Evolutionary conservation across 768 basidiomycete species (phyloP).

Genomic region (Wakefieldia striispora): DNA sequence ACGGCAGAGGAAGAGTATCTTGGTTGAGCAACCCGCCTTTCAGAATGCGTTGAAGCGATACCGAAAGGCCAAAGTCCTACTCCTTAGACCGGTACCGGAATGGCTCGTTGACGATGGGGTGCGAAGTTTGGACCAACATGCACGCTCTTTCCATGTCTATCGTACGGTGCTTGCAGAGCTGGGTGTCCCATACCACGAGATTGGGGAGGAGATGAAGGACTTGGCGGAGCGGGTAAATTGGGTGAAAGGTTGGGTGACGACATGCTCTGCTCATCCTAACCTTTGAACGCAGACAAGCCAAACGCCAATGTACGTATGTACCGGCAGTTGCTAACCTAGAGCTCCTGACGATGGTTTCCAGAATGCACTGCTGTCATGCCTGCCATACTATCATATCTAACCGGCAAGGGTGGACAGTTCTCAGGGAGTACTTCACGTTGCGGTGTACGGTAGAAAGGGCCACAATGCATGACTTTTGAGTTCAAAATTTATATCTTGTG

Average conservation of each 20-base stretch:
- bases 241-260: conserved; percentile 16
- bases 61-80: conserved; percentile 47
- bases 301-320: neutral
- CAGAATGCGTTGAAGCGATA: conserved; percentile 43
- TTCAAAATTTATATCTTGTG: conserved; percentile 14
- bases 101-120: conserved; percentile 68
- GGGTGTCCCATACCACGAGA: conserved; percentile 42
- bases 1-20: conserved; percentile 28
- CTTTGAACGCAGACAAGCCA: conserved; percentile 2
- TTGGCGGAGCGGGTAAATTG: conserved; percentile 28
- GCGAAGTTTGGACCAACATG: conserved; percentile 51
- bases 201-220: conserved; percentile 45
- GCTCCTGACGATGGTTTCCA: conserved; percentile 4
- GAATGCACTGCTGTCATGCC: neutral
- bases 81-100: conserved; percentile 53
- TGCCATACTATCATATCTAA: neutral
- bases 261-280: neutral
- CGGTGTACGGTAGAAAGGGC: conserved; percentile 22
- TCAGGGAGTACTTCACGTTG: neutral
- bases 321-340: neutral
- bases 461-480: conserved; percentile 28
- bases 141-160: conserved; percentile 39
- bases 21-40: conserved; percentile 41
- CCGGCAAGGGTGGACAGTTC: neutral
- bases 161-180: conserved; percentile 39